These are phyloP conservation scores for Exophiala phaeomuriformis DNA, from an alignment of 2,329 filamentous ascomycete species.

Conservation along the genomic window DNA sequence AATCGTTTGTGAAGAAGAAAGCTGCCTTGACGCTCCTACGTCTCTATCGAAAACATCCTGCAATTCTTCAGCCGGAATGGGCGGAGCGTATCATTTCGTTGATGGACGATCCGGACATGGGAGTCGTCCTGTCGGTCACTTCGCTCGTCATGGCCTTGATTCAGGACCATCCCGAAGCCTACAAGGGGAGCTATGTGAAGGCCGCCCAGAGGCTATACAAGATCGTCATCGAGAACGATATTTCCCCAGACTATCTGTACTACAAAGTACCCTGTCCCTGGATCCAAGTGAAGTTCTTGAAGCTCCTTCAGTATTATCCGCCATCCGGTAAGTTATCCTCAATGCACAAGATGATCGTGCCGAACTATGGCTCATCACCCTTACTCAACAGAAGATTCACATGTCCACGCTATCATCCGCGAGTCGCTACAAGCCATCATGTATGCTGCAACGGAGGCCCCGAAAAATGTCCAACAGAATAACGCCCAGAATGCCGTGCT, in stretches of 20 bases:
- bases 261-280: constrained; percentile 99
- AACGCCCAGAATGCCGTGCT: constrained; percentile 97
- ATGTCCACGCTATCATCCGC: constrained; percentile 83
- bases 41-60: constrained; percentile 87
- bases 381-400: constrained; percentile 65
- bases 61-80: constrained; percentile 94
- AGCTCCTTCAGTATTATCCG: constrained; percentile 90
- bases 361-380: neutral
- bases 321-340: constrained; percentile 62
- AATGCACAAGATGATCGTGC: neutral
- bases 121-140: constrained; percentile 89
- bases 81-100: constrained; percentile 96
- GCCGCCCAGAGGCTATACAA: constrained; percentile 83
- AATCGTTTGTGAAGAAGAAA: constrained; percentile 99
- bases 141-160: constrained; percentile 90
- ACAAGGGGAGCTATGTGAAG: constrained; percentile 90
- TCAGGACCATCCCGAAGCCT: constrained; percentile 89
- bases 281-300: constrained; percentile 91
- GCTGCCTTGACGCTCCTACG: constrained; percentile 87
- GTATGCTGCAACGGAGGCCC: constrained; percentile 82
- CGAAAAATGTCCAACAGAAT: constrained; percentile 98
- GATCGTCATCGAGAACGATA: constrained; percentile 84
- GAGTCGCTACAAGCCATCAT: constrained; percentile 87
- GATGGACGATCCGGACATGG: constrained; percentile 93
- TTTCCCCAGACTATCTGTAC: constrained; percentile 85